Conservation (phyloP, 192 early-diverging fungal genomes). For the Borealophlyctis nickersoniae region DNA sequence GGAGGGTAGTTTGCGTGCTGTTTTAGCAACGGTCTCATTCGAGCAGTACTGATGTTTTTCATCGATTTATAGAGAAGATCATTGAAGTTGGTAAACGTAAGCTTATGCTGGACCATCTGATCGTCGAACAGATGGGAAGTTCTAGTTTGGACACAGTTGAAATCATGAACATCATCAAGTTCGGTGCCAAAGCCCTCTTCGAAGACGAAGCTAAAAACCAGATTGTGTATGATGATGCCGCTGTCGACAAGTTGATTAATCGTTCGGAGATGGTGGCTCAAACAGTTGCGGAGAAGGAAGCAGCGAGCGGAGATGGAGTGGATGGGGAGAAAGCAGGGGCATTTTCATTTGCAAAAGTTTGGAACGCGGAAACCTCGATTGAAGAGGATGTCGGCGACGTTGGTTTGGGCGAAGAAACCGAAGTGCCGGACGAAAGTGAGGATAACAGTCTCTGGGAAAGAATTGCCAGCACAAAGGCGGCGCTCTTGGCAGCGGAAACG, state of each 20-base stretch:
- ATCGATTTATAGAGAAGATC: constrained; percentile 50
- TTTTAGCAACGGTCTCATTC: neutral
- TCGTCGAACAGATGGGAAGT: constrained; percentile 70
- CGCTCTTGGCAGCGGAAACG: too few species aligned
- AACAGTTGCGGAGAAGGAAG: constrained; percentile 1
- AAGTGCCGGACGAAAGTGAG: constrained; percentile 40
- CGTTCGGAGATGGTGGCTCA: constrained; percentile 31
- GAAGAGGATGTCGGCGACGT: constrained; percentile 10
- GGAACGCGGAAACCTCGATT: constrained; percentile 48
- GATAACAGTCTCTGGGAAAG: too few species aligned
- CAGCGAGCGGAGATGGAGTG: neutral
- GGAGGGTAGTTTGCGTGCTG: constrained; percentile 42
- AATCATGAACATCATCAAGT: constrained; percentile 62
- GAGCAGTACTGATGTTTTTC: neutral
- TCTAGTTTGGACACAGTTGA: constrained; percentile 56
- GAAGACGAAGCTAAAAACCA: constrained; percentile 39
- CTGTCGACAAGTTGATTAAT: constrained; percentile 60
- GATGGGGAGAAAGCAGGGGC: constrained; percentile 29
- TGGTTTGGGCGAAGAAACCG: neutral
- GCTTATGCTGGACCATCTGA: constrained; percentile 70
- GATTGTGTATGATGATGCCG: constrained; percentile 55
- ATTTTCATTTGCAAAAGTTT: constrained; percentile 66
- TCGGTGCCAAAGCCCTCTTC: constrained; percentile 68
- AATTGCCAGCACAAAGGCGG: neutral
- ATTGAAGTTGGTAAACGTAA: constrained; percentile 72